These are phyloP conservation scores for Hsuehochloa calcarea DNA, from an alignment of 176 grass and related monocot species.

Conservation along the genomic window DNA sequence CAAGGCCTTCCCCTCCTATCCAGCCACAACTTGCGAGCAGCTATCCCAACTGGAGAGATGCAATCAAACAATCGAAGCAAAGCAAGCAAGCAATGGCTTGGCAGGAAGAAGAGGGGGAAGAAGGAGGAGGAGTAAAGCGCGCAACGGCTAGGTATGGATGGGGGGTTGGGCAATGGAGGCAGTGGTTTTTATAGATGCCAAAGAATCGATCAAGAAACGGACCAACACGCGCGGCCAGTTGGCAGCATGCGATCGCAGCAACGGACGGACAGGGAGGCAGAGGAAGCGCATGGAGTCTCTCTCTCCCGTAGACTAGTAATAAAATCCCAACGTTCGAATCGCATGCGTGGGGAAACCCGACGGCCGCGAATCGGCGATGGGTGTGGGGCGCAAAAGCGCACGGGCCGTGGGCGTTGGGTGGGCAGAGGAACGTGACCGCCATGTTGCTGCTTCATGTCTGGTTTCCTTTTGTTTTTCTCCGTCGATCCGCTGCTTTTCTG, in stretches of 20 bases:
- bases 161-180: not conserved
- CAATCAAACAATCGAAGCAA: not conserved
- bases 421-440: constrained; percentile 5
- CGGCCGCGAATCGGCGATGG: not conserved
- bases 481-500: not conserved
- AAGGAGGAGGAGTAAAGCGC: not conserved
- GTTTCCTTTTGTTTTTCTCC: not conserved
- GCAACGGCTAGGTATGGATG: constrained; percentile 27
- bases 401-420: not conserved
- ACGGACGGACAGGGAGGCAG: not conserved
- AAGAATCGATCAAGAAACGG: not conserved
- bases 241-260: not conserved
- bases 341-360: not conserved
- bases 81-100: not conserved
- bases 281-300: not conserved
- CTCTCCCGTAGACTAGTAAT: constrained; percentile 12
- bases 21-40: constrained; percentile 7
- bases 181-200: constrained; percentile 29
- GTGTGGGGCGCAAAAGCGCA: not conserved
- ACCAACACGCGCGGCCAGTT: not conserved
- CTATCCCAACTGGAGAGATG: not conserved
- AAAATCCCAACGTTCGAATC: constrained; percentile 47
- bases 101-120: not conserved
- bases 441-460: not conserved
- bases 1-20: not conserved